These are phyloP conservation scores for Cryptosporidium canis DNA, from an alignment of 169 alveolate species.

Conservation along the genomic window DNA sequence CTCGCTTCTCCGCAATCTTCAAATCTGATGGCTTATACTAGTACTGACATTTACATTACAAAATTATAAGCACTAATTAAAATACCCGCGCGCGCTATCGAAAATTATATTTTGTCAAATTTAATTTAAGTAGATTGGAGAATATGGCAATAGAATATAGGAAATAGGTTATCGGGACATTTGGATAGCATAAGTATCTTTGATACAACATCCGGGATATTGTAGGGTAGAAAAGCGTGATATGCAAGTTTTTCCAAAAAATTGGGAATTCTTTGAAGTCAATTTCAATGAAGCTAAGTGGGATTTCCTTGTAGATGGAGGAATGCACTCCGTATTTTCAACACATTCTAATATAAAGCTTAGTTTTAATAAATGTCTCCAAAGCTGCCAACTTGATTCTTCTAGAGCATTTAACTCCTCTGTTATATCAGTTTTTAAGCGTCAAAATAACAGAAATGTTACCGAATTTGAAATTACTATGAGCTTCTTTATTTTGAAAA, in stretches of 20 bases:
- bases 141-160: no score
- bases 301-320: constrained; percentile 47
- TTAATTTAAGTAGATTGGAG: no score
- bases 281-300: neutral
- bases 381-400: neutral
- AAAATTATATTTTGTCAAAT: no score
- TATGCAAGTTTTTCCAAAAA: neutral
- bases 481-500: neutral
- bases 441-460: neutral
- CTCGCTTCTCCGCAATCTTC: neutral
- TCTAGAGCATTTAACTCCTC: neutral
- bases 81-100: no score
- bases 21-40: no score
- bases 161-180: neutral
- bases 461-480: neutral
- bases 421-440: neutral
- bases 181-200: neutral
- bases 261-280: constrained; percentile 12
- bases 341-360: constrained; percentile 9
- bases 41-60: no score
- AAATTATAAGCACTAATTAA: no score
- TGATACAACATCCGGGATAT: neutral
- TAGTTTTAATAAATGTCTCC: neutral
- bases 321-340: constrained; percentile 41
- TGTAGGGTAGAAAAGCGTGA: neutral